A percentile compares a stretch with the other conserved stretches of the same genome.
These are phyloP conservation scores for Elaphomyces granulatus DNA, from an alignment of 495 filamentous ascomycete species.

Conservation along the genomic window DNA sequence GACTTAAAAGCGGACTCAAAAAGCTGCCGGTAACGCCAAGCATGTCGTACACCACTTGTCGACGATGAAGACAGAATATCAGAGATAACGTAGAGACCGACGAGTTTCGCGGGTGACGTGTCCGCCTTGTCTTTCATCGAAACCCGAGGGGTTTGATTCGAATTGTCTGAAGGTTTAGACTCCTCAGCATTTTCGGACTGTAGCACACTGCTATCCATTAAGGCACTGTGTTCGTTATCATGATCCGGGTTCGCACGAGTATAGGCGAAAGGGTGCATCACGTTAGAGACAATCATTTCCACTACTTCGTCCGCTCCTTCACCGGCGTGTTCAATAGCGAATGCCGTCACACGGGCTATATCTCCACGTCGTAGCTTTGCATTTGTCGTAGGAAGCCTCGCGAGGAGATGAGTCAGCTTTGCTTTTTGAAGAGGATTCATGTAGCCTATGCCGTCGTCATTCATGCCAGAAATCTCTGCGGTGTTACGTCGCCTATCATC, in stretches of 20 bases:
- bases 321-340: conserved; percentile 79
- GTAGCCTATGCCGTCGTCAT: conserved; percentile 49
- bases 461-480: conserved; percentile 26
- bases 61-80: conserved; percentile 81
- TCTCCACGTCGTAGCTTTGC: conserved; percentile 70
- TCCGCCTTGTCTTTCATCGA: conserved; percentile 39
- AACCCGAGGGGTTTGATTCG: conserved; percentile 11
- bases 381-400: conserved; percentile 63
- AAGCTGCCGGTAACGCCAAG: conserved; percentile 79
- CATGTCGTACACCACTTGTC: conserved; percentile 68
- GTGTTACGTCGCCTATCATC: conserved; percentile 39
- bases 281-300: conserved; percentile 69
- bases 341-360: conserved; percentile 71
- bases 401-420: conserved; percentile 63
- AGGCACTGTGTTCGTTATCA: conserved; percentile 32
- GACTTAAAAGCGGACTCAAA: conserved; percentile 64
- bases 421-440: conserved; percentile 77
- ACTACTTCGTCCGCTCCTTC: conserved; percentile 75
- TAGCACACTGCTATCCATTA: conserved; percentile 19
- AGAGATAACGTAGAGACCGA: conserved; percentile 73
- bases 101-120: conserved; percentile 56
- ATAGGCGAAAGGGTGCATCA: conserved; percentile 52
- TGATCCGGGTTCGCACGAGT: conserved; percentile 44
- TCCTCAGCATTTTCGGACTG: conserved; percentile 28
- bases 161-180: conserved; percentile 13